Evolutionary conservation across 805 yeast species (phyloP).

Genomic region (Candida pini): DNA sequence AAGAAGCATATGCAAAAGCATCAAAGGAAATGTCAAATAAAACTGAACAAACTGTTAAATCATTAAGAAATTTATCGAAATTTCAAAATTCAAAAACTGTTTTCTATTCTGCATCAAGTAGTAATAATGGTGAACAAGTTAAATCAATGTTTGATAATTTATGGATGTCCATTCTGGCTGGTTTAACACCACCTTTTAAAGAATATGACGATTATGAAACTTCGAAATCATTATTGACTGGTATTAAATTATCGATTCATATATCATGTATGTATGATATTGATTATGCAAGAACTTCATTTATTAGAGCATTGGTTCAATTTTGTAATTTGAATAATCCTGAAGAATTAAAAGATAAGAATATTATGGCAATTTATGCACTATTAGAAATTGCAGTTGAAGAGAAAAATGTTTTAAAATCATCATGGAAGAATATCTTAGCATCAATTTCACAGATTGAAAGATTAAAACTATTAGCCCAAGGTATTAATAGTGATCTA

Average conservation of each 20-base stretch:
- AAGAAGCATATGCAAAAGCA: conserved; percentile 88
- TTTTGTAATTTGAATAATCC: conserved; percentile 76
- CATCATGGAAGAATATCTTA: conserved; percentile 82
- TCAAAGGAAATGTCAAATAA: conserved; percentile 87
- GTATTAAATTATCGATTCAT: conserved; percentile 74
- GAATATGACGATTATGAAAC: conserved; percentile 76
- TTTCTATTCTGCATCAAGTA: conserved; percentile 67
- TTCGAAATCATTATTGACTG: conserved; percentile 70
- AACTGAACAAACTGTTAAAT: conserved; percentile 77
- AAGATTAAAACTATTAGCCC: conserved; percentile 78
- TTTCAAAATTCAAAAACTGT: conserved; percentile 40
- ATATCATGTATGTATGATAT: conserved; percentile 81
- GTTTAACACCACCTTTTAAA: conserved; percentile 87
- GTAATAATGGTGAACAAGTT: conserved; percentile 75
- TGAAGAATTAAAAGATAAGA: conserved; percentile 71
- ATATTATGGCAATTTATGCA: conserved; percentile 71
- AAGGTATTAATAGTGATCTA: conserved; percentile 77
- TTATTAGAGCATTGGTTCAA: conserved; percentile 84
- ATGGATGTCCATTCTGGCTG: conserved; percentile 98
- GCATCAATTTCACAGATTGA: conserved; percentile 86
- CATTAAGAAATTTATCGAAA: conserved; percentile 46
- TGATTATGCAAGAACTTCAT: conserved; percentile 81
- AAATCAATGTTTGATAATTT: conserved; percentile 87
- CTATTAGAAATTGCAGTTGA: conserved; percentile 70
- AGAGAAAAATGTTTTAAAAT: conserved; percentile 70